These are phyloP conservation scores for Zychaea mexicana DNA, from an alignment of 371 early-diverging fungal species.

Conservation along the genomic window DNA sequence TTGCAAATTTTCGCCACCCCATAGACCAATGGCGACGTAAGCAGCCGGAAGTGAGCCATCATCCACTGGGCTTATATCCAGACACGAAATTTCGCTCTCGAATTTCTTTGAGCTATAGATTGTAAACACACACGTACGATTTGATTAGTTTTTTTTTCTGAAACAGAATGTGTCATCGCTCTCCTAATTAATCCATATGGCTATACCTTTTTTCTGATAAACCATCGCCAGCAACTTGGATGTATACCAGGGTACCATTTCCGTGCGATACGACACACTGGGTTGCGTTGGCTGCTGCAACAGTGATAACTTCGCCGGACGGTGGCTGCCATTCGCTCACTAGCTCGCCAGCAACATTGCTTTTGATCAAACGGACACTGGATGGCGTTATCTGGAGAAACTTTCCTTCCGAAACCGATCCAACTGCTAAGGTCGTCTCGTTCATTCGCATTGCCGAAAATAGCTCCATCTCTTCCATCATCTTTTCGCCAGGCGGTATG, in stretches of 20 bases:
- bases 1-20: conserved; percentile 60
- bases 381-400: conserved; percentile 61
- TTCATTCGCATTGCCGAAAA: conserved; percentile 25
- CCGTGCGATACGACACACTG: conserved; percentile 64
- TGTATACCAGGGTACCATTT: conserved; percentile 53
- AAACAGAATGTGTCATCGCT: too few relatives aligned
- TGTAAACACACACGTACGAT: too few relatives aligned
- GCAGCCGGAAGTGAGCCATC: conserved; percentile 24
- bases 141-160: too few relatives aligned
- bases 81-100: conserved; percentile 66
- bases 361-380: conserved; percentile 51
- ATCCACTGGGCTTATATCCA: conserved; percentile 55
- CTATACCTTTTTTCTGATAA: conserved; percentile 52
- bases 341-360: conserved; percentile 14
- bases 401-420: conserved; percentile 11
- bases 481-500: conserved; percentile 22
- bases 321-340: conserved; percentile 59
- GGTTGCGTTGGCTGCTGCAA: conserved; percentile 53
- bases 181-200: not conserved
- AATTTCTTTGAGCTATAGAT: conserved; percentile 37
- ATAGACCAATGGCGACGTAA: conserved; percentile 66
- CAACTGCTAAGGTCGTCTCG: conserved; percentile 30
- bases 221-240: conserved; percentile 50
- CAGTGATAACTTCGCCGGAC: conserved; percentile 39
- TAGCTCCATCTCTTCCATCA: conserved; percentile 19